Conservation (phyloP, 345 rosid genomes). For the Kernera saxatilis region DNA sequence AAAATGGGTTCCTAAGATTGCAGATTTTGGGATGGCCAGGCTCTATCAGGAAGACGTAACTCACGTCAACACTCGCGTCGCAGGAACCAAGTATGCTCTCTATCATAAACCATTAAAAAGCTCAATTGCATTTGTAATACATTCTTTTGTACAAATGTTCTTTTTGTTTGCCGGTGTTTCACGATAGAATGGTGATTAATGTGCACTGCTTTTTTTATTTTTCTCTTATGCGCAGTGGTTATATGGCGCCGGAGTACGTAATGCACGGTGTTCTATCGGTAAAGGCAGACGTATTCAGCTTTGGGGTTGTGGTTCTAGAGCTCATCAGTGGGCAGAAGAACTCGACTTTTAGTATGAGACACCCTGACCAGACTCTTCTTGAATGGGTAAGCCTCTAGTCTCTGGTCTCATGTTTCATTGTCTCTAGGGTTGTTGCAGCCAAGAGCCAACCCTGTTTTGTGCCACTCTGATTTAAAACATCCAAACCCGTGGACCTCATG, state of each 20-base stretch:
- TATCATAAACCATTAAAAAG: neutral
- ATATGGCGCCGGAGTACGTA: conserved; percentile 97
- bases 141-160: neutral
- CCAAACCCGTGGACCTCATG: too few species aligned
- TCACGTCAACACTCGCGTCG: conserved; percentile 86
- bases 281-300: conserved; percentile 94
- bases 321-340: conserved; percentile 78
- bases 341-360: conserved; percentile 43
- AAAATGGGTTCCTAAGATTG: conserved; percentile 95
- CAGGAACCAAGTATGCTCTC: conserved; percentile 84
- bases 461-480: neutral
- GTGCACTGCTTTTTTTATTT: neutral
- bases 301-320: conserved; percentile 90
- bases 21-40: conserved; percentile 99
- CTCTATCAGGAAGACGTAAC: conserved; percentile 89
- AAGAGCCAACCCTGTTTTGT: too few species aligned
- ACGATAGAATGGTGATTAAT: neutral
- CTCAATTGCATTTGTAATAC: neutral
- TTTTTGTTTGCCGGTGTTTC: neutral
- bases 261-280: conserved; percentile 76
- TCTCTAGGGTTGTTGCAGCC: neutral
- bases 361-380: conserved; percentile 57
- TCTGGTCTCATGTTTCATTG: neutral
- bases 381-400: conserved; percentile 69
- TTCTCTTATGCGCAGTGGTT: conserved; percentile 49